Conservation (phyloP, 345 rosid genomes). For the Populus tremula region DNA sequence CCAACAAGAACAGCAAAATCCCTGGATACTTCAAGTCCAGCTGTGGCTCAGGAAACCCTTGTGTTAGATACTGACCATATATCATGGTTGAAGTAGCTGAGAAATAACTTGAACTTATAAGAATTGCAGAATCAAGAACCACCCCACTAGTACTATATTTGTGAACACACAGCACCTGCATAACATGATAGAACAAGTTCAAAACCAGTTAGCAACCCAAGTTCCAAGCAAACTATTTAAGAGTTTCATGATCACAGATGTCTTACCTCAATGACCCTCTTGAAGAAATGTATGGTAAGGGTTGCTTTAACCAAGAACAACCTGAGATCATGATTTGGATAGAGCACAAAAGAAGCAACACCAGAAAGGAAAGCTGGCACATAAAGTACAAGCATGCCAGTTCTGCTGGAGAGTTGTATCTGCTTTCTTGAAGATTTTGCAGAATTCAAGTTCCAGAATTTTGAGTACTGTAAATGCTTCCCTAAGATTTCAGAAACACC, state of each 20-base stretch:
- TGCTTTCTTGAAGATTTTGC: background rate
- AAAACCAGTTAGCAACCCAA: background rate
- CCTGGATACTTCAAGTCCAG: constrained; percentile 44
- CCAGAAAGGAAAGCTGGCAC: background rate
- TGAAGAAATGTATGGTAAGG: constrained; percentile 1
- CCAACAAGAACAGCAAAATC: constrained; percentile 39
- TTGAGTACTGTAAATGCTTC: constrained; percentile 3
- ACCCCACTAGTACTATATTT: constrained; percentile 16
- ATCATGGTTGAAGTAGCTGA: constrained; percentile 3
- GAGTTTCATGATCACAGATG: background rate
- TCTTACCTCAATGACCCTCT: background rate
- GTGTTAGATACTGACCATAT: constrained; percentile 16
- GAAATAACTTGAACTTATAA: constrained; percentile 19
- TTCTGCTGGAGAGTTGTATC: constrained; percentile 4
- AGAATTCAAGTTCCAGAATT: background rate
- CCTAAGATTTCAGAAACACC: constrained; percentile 1
- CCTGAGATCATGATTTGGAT: background rate
- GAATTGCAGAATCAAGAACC: constrained; percentile 13
- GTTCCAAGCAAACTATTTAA: background rate
- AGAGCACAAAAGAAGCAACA: background rate
- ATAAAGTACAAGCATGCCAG: constrained; percentile 1
- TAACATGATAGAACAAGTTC: background rate
- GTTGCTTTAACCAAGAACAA: background rate
- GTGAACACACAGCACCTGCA: constrained; percentile 26
- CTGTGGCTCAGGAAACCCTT: constrained; percentile 12